Conservation (phyloP, 1,284 basidiomycete species). For the Cutaneotrichosporon dermatis region DNA sequence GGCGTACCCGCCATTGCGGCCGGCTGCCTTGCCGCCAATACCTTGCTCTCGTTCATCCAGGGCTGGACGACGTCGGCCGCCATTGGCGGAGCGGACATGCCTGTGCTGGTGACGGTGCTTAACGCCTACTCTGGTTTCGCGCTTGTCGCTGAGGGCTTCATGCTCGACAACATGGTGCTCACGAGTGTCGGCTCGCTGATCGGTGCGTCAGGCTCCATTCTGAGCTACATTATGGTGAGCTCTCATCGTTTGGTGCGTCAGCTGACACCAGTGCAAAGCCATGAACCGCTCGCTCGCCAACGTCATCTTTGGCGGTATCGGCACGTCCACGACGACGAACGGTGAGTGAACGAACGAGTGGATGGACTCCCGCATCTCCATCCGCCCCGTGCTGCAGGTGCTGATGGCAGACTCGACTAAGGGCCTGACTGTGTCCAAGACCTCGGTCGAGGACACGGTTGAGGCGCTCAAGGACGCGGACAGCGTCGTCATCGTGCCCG, state of each 20-base stretch:
- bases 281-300: constrained; percentile 58
- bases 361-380: too few species aligned
- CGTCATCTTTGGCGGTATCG: constrained; percentile 60
- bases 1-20: constrained; percentile 67
- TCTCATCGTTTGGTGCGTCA: too few species aligned
- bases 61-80: constrained; percentile 74
- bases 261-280: constrained; percentile 63
- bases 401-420: constrained; percentile 73
- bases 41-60: constrained; percentile 70
- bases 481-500: constrained; percentile 78
- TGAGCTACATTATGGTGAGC: constrained; percentile 80
- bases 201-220: constrained; percentile 79
- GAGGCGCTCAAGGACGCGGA: constrained; percentile 71
- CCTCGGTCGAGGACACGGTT: constrained; percentile 68
- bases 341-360: too few species aligned
- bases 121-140: constrained; percentile 88
- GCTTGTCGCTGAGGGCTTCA: constrained; percentile 85
- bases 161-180: constrained; percentile 76
- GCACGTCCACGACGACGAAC: constrained; percentile 53
- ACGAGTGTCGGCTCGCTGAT: constrained; percentile 76
- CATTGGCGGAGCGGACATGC: constrained; percentile 85
- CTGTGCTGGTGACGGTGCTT: constrained; percentile 78
- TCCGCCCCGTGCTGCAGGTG: too few species aligned
- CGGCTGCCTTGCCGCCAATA: constrained; percentile 65
- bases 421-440: constrained; percentile 65